Evolutionary conservation across 2,329 filamentous ascomycete genomes (phyloP).

Genomic region (Alternaria burnsii): DNA sequence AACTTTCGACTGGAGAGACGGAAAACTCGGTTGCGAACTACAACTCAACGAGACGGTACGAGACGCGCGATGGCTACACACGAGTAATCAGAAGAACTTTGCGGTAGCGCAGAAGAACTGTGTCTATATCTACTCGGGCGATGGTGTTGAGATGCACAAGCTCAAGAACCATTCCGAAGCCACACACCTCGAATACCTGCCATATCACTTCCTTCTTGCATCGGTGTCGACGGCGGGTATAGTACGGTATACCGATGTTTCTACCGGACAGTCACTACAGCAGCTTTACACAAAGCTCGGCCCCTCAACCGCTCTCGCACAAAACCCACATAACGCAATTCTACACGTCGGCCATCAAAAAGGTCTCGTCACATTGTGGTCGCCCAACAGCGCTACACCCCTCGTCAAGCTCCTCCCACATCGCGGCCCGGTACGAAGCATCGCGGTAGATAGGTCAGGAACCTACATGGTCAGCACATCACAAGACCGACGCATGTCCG

Average conservation of each 20-base stretch:
- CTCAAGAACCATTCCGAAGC: conserved; percentile 90
- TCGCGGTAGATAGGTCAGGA: conserved; percentile 88
- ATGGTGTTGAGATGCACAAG: conserved; percentile 91
- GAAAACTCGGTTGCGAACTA: conserved; percentile 88
- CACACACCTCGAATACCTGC: conserved; percentile 91
- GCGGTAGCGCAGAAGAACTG: conserved; percentile 96
- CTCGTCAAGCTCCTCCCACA: conserved; percentile 93
- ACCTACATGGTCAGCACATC: conserved; percentile 95
- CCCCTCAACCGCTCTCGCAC: conserved; percentile 80
- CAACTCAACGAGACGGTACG: conserved; percentile 90
- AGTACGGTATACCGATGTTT: conserved; percentile 90
- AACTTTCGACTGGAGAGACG: conserved; percentile 94
- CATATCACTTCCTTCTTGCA: conserved; percentile 93
- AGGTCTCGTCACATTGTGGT: conserved; percentile 94
- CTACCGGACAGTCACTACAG: conserved; percentile 86
- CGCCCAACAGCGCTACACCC: conserved; percentile 85
- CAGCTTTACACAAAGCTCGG: conserved; percentile 88
- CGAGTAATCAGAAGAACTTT: conserved; percentile 84
- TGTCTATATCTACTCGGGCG: conserved; percentile 93
- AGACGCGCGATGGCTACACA: conserved; percentile 87
- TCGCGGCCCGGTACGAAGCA: conserved; percentile 82
- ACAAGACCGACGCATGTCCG: conserved; percentile 89
- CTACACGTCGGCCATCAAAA: conserved; percentile 94
- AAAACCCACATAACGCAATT: conserved; percentile 93
- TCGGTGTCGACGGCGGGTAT: conserved; percentile 86